Conservation (phyloP, 2,329 filamentous ascomycete species). For the Diaporthe ilicicola region DNA sequence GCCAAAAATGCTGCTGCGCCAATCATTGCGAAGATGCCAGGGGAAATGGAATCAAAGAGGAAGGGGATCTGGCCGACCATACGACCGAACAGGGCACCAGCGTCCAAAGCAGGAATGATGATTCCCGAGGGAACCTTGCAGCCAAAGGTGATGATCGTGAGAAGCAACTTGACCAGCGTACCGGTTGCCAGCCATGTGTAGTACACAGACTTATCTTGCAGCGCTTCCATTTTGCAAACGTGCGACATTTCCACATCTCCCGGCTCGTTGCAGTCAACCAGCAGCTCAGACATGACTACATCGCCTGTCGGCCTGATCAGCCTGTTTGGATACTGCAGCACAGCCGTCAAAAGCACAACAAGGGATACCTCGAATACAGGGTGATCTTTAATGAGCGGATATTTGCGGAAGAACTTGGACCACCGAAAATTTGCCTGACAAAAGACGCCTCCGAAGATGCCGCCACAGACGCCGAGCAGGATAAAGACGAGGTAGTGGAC, state of each 20-base stretch:
- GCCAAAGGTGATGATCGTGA: constrained; percentile 67
- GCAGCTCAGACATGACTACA: constrained; percentile 62
- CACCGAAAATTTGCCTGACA: constrained; percentile 66
- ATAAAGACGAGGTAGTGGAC: constrained; percentile 66
- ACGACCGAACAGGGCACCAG: constrained; percentile 65
- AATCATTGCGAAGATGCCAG: constrained; percentile 69
- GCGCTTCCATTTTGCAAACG: constrained; percentile 59
- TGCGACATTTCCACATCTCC: constrained; percentile 35
- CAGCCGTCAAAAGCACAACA: constrained; percentile 60
- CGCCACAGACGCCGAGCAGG: constrained; percentile 63
- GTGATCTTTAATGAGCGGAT: constrained; percentile 60
- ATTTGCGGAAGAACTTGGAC: constrained; percentile 62
- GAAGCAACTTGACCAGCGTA: constrained; percentile 60
- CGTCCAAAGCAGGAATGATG: constrained; percentile 67
- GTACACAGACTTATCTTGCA: constrained; percentile 49
- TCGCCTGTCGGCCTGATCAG: constrained; percentile 64
- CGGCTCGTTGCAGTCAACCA: constrained; percentile 58
- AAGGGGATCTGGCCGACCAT: constrained; percentile 50
- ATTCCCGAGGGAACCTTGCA: constrained; percentile 68
- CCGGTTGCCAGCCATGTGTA: constrained; percentile 61
- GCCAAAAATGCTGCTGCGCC: constrained; percentile 66
- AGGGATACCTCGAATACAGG: constrained; percentile 64
- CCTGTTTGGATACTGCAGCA: constrained; percentile 65
- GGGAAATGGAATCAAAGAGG: constrained; percentile 51
- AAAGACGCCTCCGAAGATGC: constrained; percentile 66